These are phyloP conservation scores for Euptelea pleiosperma DNA, from an alignment of 164 flowering plant species.

Conservation along the genomic window DNA sequence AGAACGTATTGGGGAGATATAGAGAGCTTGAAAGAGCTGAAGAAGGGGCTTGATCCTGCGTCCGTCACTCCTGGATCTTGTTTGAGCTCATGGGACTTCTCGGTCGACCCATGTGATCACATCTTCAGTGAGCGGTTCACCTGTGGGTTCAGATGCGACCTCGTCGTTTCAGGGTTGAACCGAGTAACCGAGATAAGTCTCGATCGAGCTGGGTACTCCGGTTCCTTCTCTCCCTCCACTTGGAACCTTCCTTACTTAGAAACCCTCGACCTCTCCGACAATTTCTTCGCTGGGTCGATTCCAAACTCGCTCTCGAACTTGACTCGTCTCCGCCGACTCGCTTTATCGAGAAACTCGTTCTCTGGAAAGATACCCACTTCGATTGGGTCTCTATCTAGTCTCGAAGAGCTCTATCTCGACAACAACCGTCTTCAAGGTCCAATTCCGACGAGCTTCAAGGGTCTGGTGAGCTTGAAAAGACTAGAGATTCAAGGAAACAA, in stretches of 20 bases:
- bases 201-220: constrained; percentile 77
- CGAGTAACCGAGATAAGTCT: constrained; percentile 78
- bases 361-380: constrained; percentile 67
- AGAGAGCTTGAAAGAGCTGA: constrained; percentile 41
- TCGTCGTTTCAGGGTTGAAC: constrained; percentile 23
- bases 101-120: constrained; percentile 73
- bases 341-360: constrained; percentile 60
- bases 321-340: constrained; percentile 47
- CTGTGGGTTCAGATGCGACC: constrained; percentile 84
- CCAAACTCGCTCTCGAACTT: constrained; percentile 54
- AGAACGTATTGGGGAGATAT: constrained; percentile 45
- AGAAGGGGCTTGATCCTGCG: constrained; percentile 25
- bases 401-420: constrained; percentile 69
- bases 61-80: constrained; percentile 66
- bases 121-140: constrained; percentile 58
- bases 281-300: constrained; percentile 51
- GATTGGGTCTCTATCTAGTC: constrained; percentile 41
- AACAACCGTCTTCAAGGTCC: constrained; percentile 48
- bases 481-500: constrained; percentile 64
- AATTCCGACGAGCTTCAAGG: constrained; percentile 43
- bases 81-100: constrained; percentile 68
- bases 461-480: constrained; percentile 37
- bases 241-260: constrained; percentile 59
- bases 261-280: constrained; percentile 58
- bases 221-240: constrained; percentile 37